Conservation (phyloP, 495 filamentous ascomycete genomes). For the Collariella sp. region DNA sequence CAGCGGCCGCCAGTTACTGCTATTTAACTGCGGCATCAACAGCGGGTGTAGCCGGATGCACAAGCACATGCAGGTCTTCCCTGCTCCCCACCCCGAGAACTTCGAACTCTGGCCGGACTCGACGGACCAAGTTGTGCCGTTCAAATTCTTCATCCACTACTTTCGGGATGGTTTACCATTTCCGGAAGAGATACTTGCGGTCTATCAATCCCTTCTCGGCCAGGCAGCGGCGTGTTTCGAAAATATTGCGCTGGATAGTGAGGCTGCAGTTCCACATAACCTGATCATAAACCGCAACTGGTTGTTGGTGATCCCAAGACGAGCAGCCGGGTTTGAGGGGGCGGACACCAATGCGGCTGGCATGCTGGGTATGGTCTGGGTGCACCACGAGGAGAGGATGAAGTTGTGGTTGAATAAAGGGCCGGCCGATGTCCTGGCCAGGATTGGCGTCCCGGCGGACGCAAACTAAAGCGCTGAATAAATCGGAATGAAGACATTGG, state of each 20-base stretch:
- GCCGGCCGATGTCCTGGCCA: conserved; percentile 6
- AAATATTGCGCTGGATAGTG: not conserved
- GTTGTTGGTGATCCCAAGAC: conserved; percentile 35
- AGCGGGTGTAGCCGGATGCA: conserved; percentile 36
- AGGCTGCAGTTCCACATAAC: conserved; percentile 31
- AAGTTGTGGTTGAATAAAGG: conserved; percentile 22
- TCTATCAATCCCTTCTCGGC: conserved; percentile 24
- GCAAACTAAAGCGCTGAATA: not conserved
- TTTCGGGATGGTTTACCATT: conserved; percentile 13
- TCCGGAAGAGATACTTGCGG: conserved; percentile 1
- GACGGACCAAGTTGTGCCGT: conserved; percentile 8
- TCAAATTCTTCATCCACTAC: conserved; percentile 10
- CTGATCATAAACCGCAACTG: conserved; percentile 31
- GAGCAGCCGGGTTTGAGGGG: conserved; percentile 16
- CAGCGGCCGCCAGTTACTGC: conserved; percentile 12
- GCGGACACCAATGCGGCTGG: conserved; percentile 31
- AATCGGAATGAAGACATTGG: not conserved
- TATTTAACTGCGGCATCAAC: conserved; percentile 34
- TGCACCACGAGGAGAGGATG: conserved; percentile 24
- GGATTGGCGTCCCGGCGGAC: conserved; percentile 9
- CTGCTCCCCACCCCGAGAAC: conserved; percentile 8
- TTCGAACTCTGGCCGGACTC: conserved; percentile 15
- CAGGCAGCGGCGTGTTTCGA: conserved; percentile 18
- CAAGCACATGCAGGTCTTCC: conserved; percentile 39
- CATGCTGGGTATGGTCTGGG: conserved; percentile 36